A percentile compares a stretch with the other conserved stretches of the same genome.
Conservation (phyloP, 495 filamentous ascomycete genomes). For the Aspergillus ostianus region DNA sequence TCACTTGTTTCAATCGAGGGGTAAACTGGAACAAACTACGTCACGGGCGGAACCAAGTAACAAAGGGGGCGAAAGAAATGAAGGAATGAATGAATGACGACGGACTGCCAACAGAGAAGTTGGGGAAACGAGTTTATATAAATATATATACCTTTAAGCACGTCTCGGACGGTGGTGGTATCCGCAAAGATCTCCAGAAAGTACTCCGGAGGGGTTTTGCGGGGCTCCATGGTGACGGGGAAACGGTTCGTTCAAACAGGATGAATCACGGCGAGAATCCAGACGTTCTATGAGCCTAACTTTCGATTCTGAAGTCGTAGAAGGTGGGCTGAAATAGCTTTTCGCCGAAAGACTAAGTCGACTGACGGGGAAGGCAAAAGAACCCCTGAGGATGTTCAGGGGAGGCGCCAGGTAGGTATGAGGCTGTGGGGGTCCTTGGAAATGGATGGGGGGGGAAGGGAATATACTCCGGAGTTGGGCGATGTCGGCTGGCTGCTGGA, state of each 20-base stretch:
- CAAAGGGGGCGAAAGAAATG: neutral
- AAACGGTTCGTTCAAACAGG: neutral
- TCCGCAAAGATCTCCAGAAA: constrained; percentile 83
- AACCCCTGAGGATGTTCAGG: neutral
- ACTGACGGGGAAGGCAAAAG: neutral
- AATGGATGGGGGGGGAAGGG: neutral
- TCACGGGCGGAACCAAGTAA: neutral
- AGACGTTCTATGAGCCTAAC: neutral
- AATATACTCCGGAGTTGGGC: neutral
- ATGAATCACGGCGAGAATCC: neutral
- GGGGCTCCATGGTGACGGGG: constrained; percentile 48
- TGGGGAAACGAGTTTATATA: neutral
- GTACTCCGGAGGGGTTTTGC: constrained; percentile 72
- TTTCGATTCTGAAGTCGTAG: neutral
- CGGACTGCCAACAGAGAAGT: neutral
- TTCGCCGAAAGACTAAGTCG: neutral
- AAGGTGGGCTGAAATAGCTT: neutral
- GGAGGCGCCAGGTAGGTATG: neutral
- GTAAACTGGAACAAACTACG: neutral
- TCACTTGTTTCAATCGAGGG: neutral
- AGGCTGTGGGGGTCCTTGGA: neutral
- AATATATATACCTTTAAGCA: constrained; percentile 72
- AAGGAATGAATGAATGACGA: constrained; percentile 7
- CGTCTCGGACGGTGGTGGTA: constrained; percentile 78
- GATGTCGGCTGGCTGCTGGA: neutral